Base-by-base conservation (phyloP, 495 filamentous ascomycete genomes). In the Choiromyces venosus region DNA sequence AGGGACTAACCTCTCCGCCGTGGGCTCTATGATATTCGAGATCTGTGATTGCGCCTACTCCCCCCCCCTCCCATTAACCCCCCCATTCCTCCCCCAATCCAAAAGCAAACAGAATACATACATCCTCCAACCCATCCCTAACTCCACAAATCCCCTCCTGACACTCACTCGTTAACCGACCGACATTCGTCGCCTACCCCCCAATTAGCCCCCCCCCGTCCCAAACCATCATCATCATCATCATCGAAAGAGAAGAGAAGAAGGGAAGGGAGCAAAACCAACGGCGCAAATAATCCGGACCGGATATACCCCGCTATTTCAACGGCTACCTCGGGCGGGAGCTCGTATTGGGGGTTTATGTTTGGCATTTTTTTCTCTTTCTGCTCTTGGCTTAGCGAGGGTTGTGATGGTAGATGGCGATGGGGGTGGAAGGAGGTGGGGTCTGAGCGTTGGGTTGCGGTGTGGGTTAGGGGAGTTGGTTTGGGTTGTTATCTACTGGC, bases 221-320 rank as follows among this genome's bases (percentile, higher is more conserved):
- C 1, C n/a, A 10, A 14, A n/a, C 25, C 52, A 0, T 10, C n/a
- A 29, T n/a, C n/a, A n/a, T n/a, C n/a, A n/a, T n/a, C n/a, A n/a
- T n/a, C n/a, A 25, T 68, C 9, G 37, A n/a, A n/a, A 36, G 46
- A 42, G 39, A 4, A 14, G 0, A 16, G 39, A 52, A 10, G 44
- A 10, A 5, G 42, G 42, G 18, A 19, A 9, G 12, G 10, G 39
- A 6, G 39, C 4, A n/a, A 5, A 39, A 81, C 79, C 79, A 81
- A 75, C 37, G 79, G 79, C 44, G 75, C 78, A 73, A 81, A 81
- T 29, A 81, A 66, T 10, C 75, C 73, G 36, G 79, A 81, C 56
- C 78, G 65, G 14, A 81, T 70, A 61, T 81, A 81, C n/a, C 71
- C 73, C 68, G 79, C 79, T 69, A 81, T 72, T 70, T 81, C 79